Evolutionary conservation across 805 yeast species (phyloP).

Genomic region (Myxozyma kluyveri): DNA sequence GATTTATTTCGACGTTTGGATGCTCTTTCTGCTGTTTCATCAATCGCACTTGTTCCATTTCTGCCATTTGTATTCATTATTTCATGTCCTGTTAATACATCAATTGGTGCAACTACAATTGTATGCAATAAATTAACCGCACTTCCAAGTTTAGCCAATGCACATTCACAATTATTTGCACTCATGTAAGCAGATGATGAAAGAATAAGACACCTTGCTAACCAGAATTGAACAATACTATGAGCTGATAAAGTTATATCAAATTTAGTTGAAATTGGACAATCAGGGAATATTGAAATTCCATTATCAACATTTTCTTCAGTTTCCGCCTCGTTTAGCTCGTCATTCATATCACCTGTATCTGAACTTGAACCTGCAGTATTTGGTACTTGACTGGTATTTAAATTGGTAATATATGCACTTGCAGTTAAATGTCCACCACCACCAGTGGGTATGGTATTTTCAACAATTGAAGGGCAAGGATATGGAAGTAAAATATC

Average conservation of each 20-base stretch:
- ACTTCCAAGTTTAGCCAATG: slow-evolving; percentile 8
- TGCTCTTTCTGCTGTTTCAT: not conserved
- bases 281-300: not conserved
- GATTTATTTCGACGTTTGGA: not conserved
- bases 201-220: slow-evolving; percentile 6
- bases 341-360: not conserved
- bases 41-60: not conserved
- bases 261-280: not conserved
- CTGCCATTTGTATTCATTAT: not conserved
- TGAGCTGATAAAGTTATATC: not conserved
- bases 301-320: not conserved
- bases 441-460: not conserved
- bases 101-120: not conserved
- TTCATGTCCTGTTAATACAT: not conserved
- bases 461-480: not conserved
- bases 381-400: too few relatives aligned
- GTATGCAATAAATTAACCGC: slow-evolving; percentile 3
- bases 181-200: slow-evolving; percentile 7
- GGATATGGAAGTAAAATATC: not conserved
- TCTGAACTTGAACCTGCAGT: not conserved
- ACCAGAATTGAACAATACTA: slow-evolving; percentile 7
- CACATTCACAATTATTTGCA: slow-evolving; percentile 2
- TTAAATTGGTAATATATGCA: not conserved
- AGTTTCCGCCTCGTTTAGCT: not conserved
- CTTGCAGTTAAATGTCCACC: not conserved